phyloP scores from a whole-genome alignment of 805 yeast genomes.

The Scheffersomyces ergatensis region DNA sequence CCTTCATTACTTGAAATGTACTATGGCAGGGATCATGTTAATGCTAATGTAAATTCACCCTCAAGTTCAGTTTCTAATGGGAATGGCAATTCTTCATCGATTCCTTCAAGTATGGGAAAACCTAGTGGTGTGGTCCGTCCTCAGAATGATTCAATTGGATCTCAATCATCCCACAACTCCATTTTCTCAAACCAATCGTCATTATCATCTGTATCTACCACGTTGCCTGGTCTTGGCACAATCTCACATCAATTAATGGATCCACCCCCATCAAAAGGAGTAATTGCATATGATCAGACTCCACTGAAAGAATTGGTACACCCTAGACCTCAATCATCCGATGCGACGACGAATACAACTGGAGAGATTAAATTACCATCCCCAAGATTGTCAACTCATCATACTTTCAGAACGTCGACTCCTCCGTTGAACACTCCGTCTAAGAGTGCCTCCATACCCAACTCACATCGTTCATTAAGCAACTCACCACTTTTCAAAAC shows the following conservation, averaged over 20 bases:
- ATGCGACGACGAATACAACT: slow-evolving; percentile 5
- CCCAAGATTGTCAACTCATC: too few relatives aligned
- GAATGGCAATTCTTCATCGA: neutral
- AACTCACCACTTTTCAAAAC: slow-evolving; percentile 13
- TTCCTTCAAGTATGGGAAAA: neutral
- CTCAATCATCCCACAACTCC: slow-evolving; percentile 25
- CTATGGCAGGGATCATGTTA: slow-evolving; percentile 7
- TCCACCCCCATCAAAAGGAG: too few relatives aligned
- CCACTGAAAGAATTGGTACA: neutral
- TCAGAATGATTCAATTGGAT: slow-evolving; percentile 21
- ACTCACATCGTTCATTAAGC: slow-evolving; percentile 12
- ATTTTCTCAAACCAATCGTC: slow-evolving; percentile 37
- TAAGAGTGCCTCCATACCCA: neutral
- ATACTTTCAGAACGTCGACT: slow-evolving; percentile 2
- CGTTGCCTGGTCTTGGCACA: slow-evolving; percentile 15
- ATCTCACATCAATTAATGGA: neutral
- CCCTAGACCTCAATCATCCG: neutral
- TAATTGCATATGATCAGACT: too few relatives aligned
- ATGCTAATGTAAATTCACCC: neutral
- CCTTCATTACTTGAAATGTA: slow-evolving; percentile 37
- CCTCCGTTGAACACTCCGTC: slow-evolving; percentile 8
- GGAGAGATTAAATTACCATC: too few relatives aligned
- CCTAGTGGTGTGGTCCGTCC: slow-evolving; percentile 1
- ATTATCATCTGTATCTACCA: slow-evolving; percentile 25
- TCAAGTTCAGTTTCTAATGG: neutral